Conservation (phyloP, 305 asterid species). For the Fraxinus floribunda region DNA sequence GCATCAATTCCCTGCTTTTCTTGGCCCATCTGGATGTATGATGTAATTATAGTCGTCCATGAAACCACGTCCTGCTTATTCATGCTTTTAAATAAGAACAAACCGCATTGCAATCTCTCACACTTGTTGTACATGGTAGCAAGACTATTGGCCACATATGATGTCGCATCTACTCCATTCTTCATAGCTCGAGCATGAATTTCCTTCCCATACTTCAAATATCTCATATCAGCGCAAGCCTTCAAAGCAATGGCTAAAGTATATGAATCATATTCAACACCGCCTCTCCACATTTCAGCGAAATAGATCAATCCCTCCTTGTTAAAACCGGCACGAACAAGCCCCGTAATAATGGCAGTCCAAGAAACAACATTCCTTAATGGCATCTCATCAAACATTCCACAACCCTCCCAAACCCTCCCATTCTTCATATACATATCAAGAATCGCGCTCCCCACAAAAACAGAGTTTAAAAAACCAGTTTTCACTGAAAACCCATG, state of each 20-base stretch:
- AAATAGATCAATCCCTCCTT: constrained; percentile 57
- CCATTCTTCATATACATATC: constrained; percentile 80
- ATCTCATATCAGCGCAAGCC: constrained; percentile 74
- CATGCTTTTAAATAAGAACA: constrained; percentile 35
- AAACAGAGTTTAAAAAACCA: constrained; percentile 59
- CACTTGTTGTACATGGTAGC: constrained; percentile 20
- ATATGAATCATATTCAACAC: constrained; percentile 60
- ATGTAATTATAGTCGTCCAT: constrained; percentile 68
- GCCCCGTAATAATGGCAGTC: constrained; percentile 86
- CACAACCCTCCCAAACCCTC: constrained; percentile 59
- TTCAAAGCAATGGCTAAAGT: constrained; percentile 77
- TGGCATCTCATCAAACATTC: constrained; percentile 73
- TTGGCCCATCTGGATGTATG: constrained; percentile 63
- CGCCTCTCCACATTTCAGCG: constrained; percentile 64
- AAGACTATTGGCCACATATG: constrained; percentile 73
- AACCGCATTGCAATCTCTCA: constrained; percentile 11
- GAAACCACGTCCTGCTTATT: constrained; percentile 71
- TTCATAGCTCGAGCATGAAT: constrained; percentile 68
- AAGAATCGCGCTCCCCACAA: constrained; percentile 77
- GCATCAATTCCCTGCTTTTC: constrained; percentile 52
- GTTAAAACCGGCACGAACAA: constrained; percentile 64
- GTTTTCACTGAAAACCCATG: constrained; percentile 62
- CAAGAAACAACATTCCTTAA: constrained; percentile 81
- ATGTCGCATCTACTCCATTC: constrained; percentile 52
- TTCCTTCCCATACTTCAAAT: constrained; percentile 58